Percentiles rank a stretch among this genome's conserved stretches.
These are phyloP conservation scores for Dendrocalamus sinicus DNA, from an alignment of 176 grass and related monocot species.

Conservation along the genomic window DNA sequence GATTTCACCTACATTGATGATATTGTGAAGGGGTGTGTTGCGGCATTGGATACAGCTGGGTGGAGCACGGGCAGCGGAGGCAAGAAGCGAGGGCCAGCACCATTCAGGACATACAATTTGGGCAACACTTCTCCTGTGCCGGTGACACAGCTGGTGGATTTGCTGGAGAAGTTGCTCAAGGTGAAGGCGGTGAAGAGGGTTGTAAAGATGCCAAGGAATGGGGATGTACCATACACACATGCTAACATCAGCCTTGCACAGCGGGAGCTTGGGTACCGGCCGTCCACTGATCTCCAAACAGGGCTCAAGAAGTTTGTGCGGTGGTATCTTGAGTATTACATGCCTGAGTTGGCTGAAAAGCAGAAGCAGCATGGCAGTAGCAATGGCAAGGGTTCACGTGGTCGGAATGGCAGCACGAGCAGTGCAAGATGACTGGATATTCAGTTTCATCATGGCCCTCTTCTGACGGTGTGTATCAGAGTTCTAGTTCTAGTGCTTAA, in stretches of 20 bases:
- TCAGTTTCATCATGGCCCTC: conserved; percentile 34
- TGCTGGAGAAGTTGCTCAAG: conserved; percentile 89
- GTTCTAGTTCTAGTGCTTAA: conserved; percentile 48
- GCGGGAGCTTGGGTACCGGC: conserved; percentile 72
- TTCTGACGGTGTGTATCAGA: conserved; percentile 54
- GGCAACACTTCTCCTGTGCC: conserved; percentile 83
- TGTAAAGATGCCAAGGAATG: conserved; percentile 89
- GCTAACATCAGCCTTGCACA: conserved; percentile 84
- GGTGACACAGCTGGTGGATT: conserved; percentile 73
- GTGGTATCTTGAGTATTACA: conserved; percentile 87
- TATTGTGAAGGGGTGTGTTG: conserved; percentile 80
- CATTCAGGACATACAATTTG: conserved; percentile 79
- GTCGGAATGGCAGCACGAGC: conserved; percentile 45
- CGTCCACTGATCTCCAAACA: conserved; percentile 77
- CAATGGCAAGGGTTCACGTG: conserved; percentile 52
- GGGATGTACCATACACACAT: conserved; percentile 85
- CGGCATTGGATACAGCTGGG: conserved; percentile 74
- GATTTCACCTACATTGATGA: conserved; percentile 96
- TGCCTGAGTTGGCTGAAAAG: conserved; percentile 54
- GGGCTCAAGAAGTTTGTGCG: conserved; percentile 82
- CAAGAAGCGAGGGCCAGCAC: conserved; percentile 68
- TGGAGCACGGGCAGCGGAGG: conserved; percentile 67
- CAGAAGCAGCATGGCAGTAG: conserved; percentile 52
- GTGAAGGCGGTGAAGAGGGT: conserved; percentile 71
- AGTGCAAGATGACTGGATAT: conserved; percentile 51